Evolutionary conservation across 805 yeast species (phyloP), one percentile per base, ranked within the genome.

Genomic region (Candida sonorensis): DNA sequence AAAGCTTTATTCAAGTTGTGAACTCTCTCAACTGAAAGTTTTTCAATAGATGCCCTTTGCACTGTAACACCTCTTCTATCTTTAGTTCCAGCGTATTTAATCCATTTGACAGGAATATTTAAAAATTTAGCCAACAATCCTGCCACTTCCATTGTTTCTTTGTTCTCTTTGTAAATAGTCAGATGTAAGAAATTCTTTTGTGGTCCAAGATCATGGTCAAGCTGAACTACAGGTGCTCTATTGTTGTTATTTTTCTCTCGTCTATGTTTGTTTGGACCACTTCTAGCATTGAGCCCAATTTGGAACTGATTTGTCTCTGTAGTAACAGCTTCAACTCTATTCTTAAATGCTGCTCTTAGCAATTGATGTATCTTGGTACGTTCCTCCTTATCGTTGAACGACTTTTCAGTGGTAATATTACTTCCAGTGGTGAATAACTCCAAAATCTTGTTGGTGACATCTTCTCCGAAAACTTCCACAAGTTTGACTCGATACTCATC

Each of bases 101-200:
- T 67, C 25, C 65, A 53, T 41, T 78, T 81, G 5, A 80, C 64
- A n/a, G 88, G 90, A 14, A 82, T 61, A 40, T 86, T 72, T 42
- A 92, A 63, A 39, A 84, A 71, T 51, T 81, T 81, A 30, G 88
- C 65, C 30, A 92, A 61, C 17, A 81, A 59, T 13, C 77, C 70
- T 1, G 92, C 92, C 10, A 85, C 92, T 60, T 92, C 97, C 96
- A 92, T 85, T 1, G 99, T 88, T 46, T 92, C 99, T 53, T 88
- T 83, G 61, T 92, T 92, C 53, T 92, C 97, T 55, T 92, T 92
- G 64, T 84, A 87, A 17, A 92, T 62, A 10, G 82, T 75, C 50
- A 88, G 81, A 48, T 82, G 88, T 27, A 88, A 60, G 55, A 61
- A 84, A 27, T 73, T 70, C 44, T 78, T 77, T 35, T 68, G 64